Base-by-base conservation (phyloP, 1,284 basidiomycete genomes). In the Ustilago tritici region DNA sequence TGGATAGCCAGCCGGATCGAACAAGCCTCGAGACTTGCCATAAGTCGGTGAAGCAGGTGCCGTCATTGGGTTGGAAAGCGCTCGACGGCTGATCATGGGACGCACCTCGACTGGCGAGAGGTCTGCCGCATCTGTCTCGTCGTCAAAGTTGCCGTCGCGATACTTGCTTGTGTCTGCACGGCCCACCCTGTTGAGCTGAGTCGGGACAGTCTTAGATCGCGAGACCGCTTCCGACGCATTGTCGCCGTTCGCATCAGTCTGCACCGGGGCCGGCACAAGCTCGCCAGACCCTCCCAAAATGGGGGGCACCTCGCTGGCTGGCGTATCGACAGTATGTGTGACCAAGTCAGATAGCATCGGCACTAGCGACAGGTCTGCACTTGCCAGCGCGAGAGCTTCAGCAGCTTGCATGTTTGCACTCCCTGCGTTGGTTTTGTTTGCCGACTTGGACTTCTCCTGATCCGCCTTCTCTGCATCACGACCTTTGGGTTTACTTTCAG, bases 41-140 rank as follows among this genome's bases (percentile, higher is more conserved):
- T 67, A 78, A 9, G 76, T 74, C 34, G 76, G 71, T 10, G 76
- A 78, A 2, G 71, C 38, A 15, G 76, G 71, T 2, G 71, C 76
- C 3, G 76, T 74, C 38, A 59, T 65, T 14, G 75, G 64, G 14
- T 70, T 70, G 15, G 70, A 73, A 58, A 72, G 28, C 2, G 75
- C 55, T 9, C 66, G 59, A 23, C 70, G 63, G 35, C 70, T 70
- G 67, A 74, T 69, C 62, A 69, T 64, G 32, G 71, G 65, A 19
- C 71, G 61, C 28, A 70, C 64, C 35, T 78, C 76, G 23, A 73
- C 61, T 1, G 76, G 68, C 38, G 76, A 78, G n/a, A 78, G 65
- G 36, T 78, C 70, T 31, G 76, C 71, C 1, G 47, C 68, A 36
- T 78, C 76, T 10, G 76, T 78, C 35, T 70, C 70, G 35, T 74